Percentiles rank a stretch among this genome's conserved stretches.
Evolutionary conservation across 2,329 filamentous ascomycete genomes (phyloP).

Genomic region (Penicillium sp.): DNA sequence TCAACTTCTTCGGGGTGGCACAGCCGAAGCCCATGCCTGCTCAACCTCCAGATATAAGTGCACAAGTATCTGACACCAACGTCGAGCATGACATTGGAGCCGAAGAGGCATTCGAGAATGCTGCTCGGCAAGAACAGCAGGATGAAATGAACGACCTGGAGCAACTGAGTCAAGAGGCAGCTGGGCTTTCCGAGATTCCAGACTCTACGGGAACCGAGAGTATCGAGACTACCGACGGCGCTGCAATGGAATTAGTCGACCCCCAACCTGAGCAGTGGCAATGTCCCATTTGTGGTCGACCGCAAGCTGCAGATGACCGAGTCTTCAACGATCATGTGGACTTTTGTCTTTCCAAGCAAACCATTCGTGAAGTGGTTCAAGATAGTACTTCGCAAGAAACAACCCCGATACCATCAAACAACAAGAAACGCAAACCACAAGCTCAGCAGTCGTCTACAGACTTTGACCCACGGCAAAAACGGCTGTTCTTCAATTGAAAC

Average conservation of each 20-base stretch:
- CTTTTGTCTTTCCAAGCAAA: constrained; percentile 81
- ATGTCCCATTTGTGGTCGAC: constrained; percentile 84
- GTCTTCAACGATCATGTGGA: constrained; percentile 93
- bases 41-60: constrained; percentile 2
- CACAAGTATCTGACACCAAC: constrained; percentile 14
- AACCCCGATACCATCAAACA: constrained; percentile 10
- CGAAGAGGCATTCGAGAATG: constrained; percentile 69
- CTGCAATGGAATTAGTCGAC: constrained; percentile 11
- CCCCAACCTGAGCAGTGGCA: constrained; percentile 68
- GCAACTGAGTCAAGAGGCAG: constrained; percentile 63
- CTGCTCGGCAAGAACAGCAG: constrained; percentile 64
- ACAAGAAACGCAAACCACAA: constrained; percentile 45
- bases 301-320: constrained; percentile 75
- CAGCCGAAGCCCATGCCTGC: constrained; percentile 30
- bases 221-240: constrained; percentile 31
- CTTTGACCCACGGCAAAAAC: constrained; percentile 41
- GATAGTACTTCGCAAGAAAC: constrained; percentile 43
- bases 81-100: constrained; percentile 71
- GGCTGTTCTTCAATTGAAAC: constrained; percentile 44
- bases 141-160: constrained; percentile 68
- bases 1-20: constrained; percentile 75
- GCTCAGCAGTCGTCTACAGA: constrained; percentile 24
- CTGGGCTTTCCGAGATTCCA: constrained; percentile 15
- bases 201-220: background rate
- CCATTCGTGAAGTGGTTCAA: constrained; percentile 82